Evolutionary conservation across 2,329 filamentous ascomycete genomes (phyloP).

Genomic region (Alternaria panax): DNA sequence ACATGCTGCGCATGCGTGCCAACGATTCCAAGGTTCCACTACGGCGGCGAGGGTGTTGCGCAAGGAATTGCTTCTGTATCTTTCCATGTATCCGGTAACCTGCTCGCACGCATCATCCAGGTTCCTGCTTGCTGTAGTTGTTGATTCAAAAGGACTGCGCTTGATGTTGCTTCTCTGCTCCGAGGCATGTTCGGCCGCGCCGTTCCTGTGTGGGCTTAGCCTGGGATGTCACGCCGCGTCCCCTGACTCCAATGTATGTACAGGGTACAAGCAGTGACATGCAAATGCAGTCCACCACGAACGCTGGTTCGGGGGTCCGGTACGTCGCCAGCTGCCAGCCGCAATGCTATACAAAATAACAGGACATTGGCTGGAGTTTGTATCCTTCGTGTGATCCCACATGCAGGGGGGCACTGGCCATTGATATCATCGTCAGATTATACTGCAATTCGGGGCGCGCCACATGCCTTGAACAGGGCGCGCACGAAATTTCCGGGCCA

Average conservation of each 20-base stretch:
- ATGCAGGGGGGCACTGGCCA: neutral
- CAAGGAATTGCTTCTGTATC: neutral
- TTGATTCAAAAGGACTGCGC: neutral
- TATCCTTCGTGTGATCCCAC: neutral
- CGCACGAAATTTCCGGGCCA: constrained; percentile 2
- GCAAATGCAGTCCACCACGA: neutral
- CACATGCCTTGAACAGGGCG: neutral
- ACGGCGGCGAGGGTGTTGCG: neutral
- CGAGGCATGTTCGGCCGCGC: neutral
- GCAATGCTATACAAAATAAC: neutral
- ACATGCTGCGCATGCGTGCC: neutral
- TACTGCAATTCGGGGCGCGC: neutral
- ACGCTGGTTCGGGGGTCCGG: neutral
- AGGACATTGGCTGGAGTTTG: neutral
- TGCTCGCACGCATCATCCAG: neutral
- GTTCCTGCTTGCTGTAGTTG: neutral
- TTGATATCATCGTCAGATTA: neutral
- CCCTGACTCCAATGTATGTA: constrained; percentile 2
- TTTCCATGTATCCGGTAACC: neutral
- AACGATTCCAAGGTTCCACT: neutral
- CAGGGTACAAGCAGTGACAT: neutral
- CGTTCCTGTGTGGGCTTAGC: neutral
- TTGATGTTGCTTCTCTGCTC: neutral
- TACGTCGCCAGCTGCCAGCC: neutral
- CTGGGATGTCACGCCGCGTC: neutral